Percentiles rank a stretch among this genome's conserved stretches.
These are phyloP conservation scores for Candida parachauliodes DNA, from an alignment of 805 yeast species.

Conservation along the genomic window DNA sequence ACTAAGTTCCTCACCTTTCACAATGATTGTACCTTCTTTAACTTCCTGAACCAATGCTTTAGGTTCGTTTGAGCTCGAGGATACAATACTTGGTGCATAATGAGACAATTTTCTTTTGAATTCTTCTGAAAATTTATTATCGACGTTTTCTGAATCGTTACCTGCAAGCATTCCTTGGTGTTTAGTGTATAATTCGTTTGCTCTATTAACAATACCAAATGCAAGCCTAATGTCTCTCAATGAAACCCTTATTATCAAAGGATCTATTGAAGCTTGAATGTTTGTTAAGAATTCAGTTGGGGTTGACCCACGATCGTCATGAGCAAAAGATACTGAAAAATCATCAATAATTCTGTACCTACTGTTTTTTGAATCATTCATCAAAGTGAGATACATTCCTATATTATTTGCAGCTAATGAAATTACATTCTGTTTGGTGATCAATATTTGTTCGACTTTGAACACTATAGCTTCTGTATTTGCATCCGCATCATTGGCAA, in stretches of 20 bases:
- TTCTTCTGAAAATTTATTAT: slow-evolving; percentile 54
- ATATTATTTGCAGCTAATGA: slow-evolving; percentile 70
- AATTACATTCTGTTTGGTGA: slow-evolving; percentile 64
- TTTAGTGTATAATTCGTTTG: slow-evolving; percentile 48
- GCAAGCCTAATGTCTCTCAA: slow-evolving; percentile 85
- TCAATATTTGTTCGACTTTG: slow-evolving; percentile 72
- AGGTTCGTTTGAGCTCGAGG: slow-evolving; percentile 41
- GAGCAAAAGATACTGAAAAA: slow-evolving; percentile 71
- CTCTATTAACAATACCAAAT: slow-evolving; percentile 65
- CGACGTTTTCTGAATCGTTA: slow-evolving; percentile 16
- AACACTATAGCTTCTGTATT: slow-evolving; percentile 88
- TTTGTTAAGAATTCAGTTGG: slow-evolving; percentile 54
- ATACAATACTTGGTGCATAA: slow-evolving; percentile 65
- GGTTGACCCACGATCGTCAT: slow-evolving; percentile 69
- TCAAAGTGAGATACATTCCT: slow-evolving; percentile 80
- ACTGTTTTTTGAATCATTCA: slow-evolving; percentile 62
- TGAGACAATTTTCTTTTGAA: slow-evolving; percentile 56
- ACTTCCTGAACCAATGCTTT: slow-evolving; percentile 13
- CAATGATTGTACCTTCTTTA: slow-evolving; percentile 35
- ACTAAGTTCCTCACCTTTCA: slow-evolving; percentile 65
- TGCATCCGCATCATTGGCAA: slow-evolving; percentile 70
- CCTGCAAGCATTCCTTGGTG: slow-evolving; percentile 14
- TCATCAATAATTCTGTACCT: slow-evolving; percentile 81
- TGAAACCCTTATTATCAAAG: slow-evolving; percentile 75
- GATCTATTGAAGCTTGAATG: slow-evolving; percentile 72